Base-by-base conservation (phyloP, 306 rosid species). In the Trifolium subterraneum region DNA sequence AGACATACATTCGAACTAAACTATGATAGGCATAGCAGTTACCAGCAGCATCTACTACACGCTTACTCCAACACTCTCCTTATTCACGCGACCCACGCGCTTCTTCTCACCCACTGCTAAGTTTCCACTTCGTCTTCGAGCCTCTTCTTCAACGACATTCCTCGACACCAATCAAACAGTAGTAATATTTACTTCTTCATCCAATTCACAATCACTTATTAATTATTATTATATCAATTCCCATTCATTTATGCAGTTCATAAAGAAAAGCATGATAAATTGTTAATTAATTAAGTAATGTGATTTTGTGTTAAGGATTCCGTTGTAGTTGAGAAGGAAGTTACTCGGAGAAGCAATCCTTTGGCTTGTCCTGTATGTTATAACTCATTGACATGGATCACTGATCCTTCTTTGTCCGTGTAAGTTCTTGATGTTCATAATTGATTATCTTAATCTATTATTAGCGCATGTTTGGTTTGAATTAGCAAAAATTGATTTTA, bases 361-460 rank as follows among this genome's bases (percentile, higher is more conserved):
- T 83, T 93, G 79, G 98, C 97, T 68, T 93, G 98, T 74, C 97
- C 97, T 18, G 76, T 93, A 15, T 91, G 98, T 72, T 89, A 82
- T 48, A 83, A 85, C 9, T 84, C 86, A 15, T 72, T 93, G 67
- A 68, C 81, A 35, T 71, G 69, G 82, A 72, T n/a, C 10, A 70
- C 71, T 64, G 77, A 38, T 59, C 76, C 77, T n/a, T 85, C 18
- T 70, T 80, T 89, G 33, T 87, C 93, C 10, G 15, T 86, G 98
- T 93, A 78, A 84, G 90, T 80, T 61, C 29, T 23, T 58, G 35
- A 5, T 56, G 8, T 52, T 52, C 59, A 36, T 36, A 4, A 29
- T 29, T 29, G 33, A 29, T 29, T 29, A 29, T 29, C 33, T 29
- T 29, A 29, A 29, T 29, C 33, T 29, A 29, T 36, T 36, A 36